A percentile compares a stretch with the other conserved stretches of the same genome.
Evolutionary conservation across 148 eudicot species (phyloP).

Genomic region (Heliosperma pusillum): DNA sequence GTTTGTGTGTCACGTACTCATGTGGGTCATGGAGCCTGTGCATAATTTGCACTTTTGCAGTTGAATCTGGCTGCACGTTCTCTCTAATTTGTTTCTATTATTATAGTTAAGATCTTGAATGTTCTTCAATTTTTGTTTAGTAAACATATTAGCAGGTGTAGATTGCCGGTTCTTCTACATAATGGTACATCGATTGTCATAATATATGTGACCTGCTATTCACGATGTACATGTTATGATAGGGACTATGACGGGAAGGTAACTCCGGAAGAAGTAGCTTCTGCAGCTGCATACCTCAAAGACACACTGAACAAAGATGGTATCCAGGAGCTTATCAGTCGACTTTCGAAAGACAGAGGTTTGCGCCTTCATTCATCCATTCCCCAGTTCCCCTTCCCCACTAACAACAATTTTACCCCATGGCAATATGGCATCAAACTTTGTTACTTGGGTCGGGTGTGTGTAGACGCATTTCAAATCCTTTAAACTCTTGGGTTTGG

Average conservation of each 20-base stretch:
- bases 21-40: background rate
- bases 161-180: background rate
- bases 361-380: conserved; percentile 6
- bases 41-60: background rate
- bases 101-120: background rate
- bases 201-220: background rate
- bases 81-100: background rate
- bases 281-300: conserved; percentile 72
- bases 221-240: conserved; percentile 16
- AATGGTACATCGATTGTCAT: background rate
- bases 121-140: too few species aligned
- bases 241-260: conserved; percentile 83
- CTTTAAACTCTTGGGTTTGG: too few species aligned
- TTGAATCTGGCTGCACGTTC: background rate
- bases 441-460: background rate
- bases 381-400: too few species aligned
- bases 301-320: conserved; percentile 71
- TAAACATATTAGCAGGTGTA: too few species aligned
- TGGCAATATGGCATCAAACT: background rate
- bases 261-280: conserved; percentile 78
- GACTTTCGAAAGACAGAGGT: conserved; percentile 79
- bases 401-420: background rate
- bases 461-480: background rate
- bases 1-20: background rate
- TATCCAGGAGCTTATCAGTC: conserved; percentile 67